Conservation (phyloP, 352 stramenopile species). For the Pythium inflatum region DNA sequence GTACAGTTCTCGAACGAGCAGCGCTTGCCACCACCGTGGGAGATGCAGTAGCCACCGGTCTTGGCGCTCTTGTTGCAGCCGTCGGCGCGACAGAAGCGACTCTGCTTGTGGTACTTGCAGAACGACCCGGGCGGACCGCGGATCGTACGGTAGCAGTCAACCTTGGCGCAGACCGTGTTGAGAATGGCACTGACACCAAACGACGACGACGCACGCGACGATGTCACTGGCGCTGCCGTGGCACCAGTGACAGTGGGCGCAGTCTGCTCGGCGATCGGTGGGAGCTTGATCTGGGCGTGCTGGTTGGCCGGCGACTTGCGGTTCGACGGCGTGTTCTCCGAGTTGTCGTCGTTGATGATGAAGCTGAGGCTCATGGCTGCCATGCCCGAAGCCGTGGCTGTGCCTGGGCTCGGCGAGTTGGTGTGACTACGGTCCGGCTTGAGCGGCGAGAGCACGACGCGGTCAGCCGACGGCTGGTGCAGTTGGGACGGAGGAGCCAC, state of each 20-base stretch:
- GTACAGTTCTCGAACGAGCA: conserved; percentile 72
- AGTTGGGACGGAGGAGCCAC: conserved; percentile 23
- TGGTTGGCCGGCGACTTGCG: conserved; percentile 14
- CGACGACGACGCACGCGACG: background rate
- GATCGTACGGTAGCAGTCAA: conserved; percentile 79
- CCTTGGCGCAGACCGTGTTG: conserved; percentile 81
- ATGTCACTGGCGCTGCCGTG: background rate
- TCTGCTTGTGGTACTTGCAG: conserved; percentile 88
- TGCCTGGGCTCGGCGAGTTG: conserved; percentile 30
- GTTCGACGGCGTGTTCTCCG: conserved; percentile 39
- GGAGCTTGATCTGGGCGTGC: conserved; percentile 4
- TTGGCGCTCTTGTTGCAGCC: conserved; percentile 79
- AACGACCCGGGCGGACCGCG: conserved; percentile 65
- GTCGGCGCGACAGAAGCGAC: conserved; percentile 74
- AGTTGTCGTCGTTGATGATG: conserved; percentile 69
- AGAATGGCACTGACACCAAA: conserved; percentile 72
- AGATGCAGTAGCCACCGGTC: conserved; percentile 72
- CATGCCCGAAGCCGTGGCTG: conserved; percentile 52
- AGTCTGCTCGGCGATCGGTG: background rate
- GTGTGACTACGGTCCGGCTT: conserved; percentile 19
- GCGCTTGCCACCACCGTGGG: conserved; percentile 64
- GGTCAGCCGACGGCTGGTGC: conserved; percentile 13
- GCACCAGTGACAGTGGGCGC: background rate
- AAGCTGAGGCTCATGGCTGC: conserved; percentile 85
- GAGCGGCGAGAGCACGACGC: conserved; percentile 17